Evolutionary conservation across 352 stramenopile genomes (phyloP), one percentile per base, ranked within the genome.

Genomic region (Pythium monospermum): DNA sequence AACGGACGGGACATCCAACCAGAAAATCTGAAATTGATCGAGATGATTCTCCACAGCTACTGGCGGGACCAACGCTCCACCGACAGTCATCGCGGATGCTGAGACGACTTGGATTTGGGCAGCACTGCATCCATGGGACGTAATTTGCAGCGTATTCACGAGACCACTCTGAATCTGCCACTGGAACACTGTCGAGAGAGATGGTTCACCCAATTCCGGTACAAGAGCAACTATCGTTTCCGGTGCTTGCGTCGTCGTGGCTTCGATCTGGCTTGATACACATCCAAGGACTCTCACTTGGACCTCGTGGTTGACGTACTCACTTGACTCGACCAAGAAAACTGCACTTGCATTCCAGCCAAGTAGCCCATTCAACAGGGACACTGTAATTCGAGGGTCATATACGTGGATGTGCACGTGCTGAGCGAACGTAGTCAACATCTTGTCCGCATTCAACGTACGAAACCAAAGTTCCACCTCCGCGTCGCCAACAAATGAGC

Each of bases 351-450:
- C 28, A 13, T 45, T 44, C 15, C 12, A 25, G 19, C 21, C 23
- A 7, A 52, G n/a, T 7, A 63, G 41, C 4, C 56, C 56, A 23
- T 63, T 63, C 1, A 16, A 19, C 13, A 63, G 16, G 6, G 42
- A 49, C 16, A 58, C 28, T 8, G 27, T 1, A 3, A 52, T 25
- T 15, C 25, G 16, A 1, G 57, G 41, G 16, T 64, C 37, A 21
- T 59, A 22, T 11, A 64, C 16, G 15, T 8, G 27, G 8, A 59
- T n/a, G 7, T 27, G 15, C 0, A 59, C 12, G 19, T n/a, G 22
- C 32, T 41, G 49, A n/a, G 43, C 31, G 26, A 43, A 55, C 2
- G 28, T 27, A 13, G 22, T 8, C 7, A 54, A 51, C 3, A n/a
- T 6, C 3, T 23, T 21, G 19, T 23, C n/a, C 0, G 47, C 19